Base-by-base conservation (phyloP, 108 stramenopile genomes). In the Skeletonema menzelii region DNA sequence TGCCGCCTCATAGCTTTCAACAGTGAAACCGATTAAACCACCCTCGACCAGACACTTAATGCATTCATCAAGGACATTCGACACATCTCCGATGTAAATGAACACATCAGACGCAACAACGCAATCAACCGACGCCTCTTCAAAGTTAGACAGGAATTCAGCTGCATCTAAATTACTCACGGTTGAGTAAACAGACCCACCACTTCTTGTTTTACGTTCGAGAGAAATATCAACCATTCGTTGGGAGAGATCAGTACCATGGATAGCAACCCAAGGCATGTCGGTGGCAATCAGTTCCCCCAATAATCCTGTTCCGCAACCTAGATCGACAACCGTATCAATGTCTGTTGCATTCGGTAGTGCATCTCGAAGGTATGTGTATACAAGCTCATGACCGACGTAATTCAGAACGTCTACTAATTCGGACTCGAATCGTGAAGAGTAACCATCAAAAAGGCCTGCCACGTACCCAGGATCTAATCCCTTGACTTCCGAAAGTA, bases 141-240 rank as follows among this genome's bases (percentile, higher is more conserved):
- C 58, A 58, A 69, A 35, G 12, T 59, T 69, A 6, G 67, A 69
- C 32, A 73, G 59, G 34, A 59, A 73, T 19, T 57, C 58, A 20
- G 57, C 28, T 35, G 73, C 73, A 40, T 73, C 67, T 22, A 34
- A 32, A 32, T 60, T 34, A 28, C 26, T 61, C 20, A 73, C 73
- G 7, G 38, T 27, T 6, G 40, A 34, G 57, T 69, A 69, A n/a
- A 69, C 73, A 40, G 40, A 15, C 40, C 60, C 67, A 28, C 67
- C 67, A 27, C 57, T 56, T 37, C 38, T 37, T 32, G 40, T 59
- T 59, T 73, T 73, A 28, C 73, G n/a, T 73, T 68, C 59, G 8
- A 35, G 67, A 13, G 73, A 57, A 38, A 73, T 69, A 19, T 73
- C 73, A 59, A 67, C 73, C 73, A 73, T 73, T 69, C 73, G 58